Percentiles rank a stretch among this genome's conserved stretches.
phyloP scores from a whole-genome alignment of 148 eudicot species.

The Rhododendron ovatum region DNA sequence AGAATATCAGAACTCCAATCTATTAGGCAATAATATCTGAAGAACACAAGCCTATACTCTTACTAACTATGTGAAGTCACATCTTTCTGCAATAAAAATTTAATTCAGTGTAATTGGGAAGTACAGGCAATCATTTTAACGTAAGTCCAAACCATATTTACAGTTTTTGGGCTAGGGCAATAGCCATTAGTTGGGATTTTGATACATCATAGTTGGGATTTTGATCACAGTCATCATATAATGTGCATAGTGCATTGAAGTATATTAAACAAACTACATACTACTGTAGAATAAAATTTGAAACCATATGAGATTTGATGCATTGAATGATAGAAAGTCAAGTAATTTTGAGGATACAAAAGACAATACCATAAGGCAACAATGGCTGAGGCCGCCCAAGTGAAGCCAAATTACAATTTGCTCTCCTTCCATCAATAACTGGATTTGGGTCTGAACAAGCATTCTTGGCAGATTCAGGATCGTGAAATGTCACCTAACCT shows the following conservation, averaged over 20 bases:
- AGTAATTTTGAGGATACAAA: background rate
- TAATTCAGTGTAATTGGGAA: background rate
- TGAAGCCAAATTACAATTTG: conserved; percentile 52
- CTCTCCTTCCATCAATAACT: conserved; percentile 51
- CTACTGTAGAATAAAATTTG: background rate
- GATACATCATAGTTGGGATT: background rate
- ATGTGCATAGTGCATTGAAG: background rate
- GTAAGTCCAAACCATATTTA: background rate
- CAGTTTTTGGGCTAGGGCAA: background rate
- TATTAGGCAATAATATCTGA: background rate
- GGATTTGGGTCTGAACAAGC: conserved; percentile 48
- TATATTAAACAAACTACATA: background rate
- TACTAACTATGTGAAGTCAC: background rate
- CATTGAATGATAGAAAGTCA: background rate
- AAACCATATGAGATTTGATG: background rate
- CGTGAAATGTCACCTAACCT: conserved; percentile 41
- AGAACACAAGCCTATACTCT: background rate
- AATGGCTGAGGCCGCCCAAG: conserved; percentile 30
- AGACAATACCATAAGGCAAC: conserved; percentile 16
- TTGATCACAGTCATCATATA: background rate
- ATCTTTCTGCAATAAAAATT: background rate
- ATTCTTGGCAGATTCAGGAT: conserved; percentile 46
- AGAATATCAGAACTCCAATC: conserved; percentile 1
- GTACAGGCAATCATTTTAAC: background rate
- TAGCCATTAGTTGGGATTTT: background rate